phyloP scores from a whole-genome alignment of 164 flowering plant species.

The Stephania cephalantha region DNA sequence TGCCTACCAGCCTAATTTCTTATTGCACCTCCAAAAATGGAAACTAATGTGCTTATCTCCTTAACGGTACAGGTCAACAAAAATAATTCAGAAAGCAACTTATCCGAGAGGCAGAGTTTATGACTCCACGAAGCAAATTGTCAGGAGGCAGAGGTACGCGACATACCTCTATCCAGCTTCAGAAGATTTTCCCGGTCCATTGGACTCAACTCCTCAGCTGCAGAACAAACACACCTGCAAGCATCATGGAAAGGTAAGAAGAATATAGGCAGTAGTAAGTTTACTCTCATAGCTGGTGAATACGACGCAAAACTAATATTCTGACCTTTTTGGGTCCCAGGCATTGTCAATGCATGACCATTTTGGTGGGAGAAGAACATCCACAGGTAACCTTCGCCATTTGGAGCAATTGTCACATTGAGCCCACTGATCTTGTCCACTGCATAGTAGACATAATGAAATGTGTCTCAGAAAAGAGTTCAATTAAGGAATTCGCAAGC shows the following conservation, averaged over 20 bases:
- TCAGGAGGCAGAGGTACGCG: not conserved
- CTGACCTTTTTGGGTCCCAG: conserved; percentile 75
- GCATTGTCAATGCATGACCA: conserved; percentile 84
- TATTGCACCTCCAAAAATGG: too few species aligned
- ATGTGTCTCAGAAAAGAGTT: not conserved
- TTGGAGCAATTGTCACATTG: conserved; percentile 89
- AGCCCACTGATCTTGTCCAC: conserved; percentile 88
- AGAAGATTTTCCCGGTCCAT: conserved; percentile 55
- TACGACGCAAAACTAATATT: not conserved
- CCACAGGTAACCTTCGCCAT: conserved; percentile 83
- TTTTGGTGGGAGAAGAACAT: conserved; percentile 66
- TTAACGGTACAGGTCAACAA: not conserved
- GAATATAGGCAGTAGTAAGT: not conserved
- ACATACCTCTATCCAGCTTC: conserved; percentile 50
- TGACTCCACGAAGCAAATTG: not conserved
- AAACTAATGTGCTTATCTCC: not conserved
- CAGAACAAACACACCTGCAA: conserved; percentile 68
- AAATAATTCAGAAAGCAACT: not conserved
- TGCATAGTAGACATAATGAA: conserved; percentile 19
- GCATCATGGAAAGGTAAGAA: conserved; percentile 7
- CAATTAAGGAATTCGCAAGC: not conserved
- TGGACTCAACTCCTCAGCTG: conserved; percentile 54
- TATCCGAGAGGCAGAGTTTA: not conserved
- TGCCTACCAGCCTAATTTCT: too few species aligned
- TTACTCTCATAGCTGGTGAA: not conserved